Percentiles rank a stretch among this genome's conserved stretches.
phyloP scores from a whole-genome alignment of 78 protist species.

The Pelomyxa schiedti region DNA sequence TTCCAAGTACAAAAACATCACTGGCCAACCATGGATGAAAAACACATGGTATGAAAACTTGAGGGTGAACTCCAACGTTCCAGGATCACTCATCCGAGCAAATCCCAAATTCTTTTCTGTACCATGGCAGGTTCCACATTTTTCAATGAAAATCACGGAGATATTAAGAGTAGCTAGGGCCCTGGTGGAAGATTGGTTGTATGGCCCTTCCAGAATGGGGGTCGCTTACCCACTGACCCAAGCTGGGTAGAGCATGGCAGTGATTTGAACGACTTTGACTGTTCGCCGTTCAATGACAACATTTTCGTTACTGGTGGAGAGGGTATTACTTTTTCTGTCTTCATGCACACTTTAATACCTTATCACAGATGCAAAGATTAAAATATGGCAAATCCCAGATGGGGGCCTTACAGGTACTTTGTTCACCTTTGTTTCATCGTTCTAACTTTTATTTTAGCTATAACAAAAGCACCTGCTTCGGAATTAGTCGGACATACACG shows the following conservation, averaged over 20 bases:
- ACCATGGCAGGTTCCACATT: slow-evolving; percentile 29
- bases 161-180: no score
- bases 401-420: slow-evolving; percentile 32
- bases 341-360: no score
- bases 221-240: slow-evolving; percentile 21
- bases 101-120: slow-evolving; percentile 40
- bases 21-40: slow-evolving; percentile 22
- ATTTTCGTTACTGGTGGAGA: slow-evolving; percentile 44
- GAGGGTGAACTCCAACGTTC: slow-evolving; percentile 14
- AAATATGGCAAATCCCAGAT: slow-evolving; percentile 30
- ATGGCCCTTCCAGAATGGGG: slow-evolving; percentile 1
- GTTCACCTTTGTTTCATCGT: neutral
- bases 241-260: slow-evolving; percentile 51
- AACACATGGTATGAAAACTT: slow-evolving; percentile 32
- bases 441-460: no score
- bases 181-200: neutral
- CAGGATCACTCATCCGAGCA: slow-evolving; percentile 26
- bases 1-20: slow-evolving; percentile 40
- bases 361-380: slow-evolving; percentile 40
- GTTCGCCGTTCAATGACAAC: slow-evolving; percentile 20
- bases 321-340: no score
- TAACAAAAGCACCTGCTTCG: neutral
- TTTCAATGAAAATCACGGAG: no score
- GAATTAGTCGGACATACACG: slow-evolving; percentile 51
- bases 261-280: slow-evolving; percentile 24